Percentiles rank a stretch among this genome's conserved stretches.
Conservation (phyloP, 2,329 filamentous ascomycete genomes). For the Ophiobolus disseminans region DNA sequence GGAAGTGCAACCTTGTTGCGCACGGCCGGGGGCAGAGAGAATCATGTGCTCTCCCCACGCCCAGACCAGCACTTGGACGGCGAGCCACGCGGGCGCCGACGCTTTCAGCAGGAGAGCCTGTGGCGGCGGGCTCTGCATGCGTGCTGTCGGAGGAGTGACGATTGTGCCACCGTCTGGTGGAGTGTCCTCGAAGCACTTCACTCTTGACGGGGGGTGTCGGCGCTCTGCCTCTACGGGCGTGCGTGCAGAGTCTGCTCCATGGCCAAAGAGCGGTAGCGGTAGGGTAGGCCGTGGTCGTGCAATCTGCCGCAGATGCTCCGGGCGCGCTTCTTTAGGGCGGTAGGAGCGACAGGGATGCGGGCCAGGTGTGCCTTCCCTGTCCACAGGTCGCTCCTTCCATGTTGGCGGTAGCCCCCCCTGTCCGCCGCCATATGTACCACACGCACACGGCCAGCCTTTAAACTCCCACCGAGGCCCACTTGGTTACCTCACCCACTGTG, state of each 20-base stretch:
- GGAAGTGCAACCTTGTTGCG: slow-evolving; percentile 38
- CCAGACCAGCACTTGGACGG: slow-evolving; percentile 24
- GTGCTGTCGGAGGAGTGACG: slow-evolving; percentile 3
- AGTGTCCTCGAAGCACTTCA: too few relatives aligned
- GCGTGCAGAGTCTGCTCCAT: neutral
- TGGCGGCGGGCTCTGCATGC: slow-evolving; percentile 16
- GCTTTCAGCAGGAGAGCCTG: slow-evolving; percentile 20
- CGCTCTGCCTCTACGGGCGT: too few relatives aligned
- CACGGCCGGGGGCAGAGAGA: slow-evolving; percentile 26
- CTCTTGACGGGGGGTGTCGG: too few relatives aligned
- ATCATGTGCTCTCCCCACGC: slow-evolving; percentile 47
- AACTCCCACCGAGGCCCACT: slow-evolving; percentile 29
- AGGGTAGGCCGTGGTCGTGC: slow-evolving; percentile 14
- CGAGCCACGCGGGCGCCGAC: slow-evolving; percentile 29
- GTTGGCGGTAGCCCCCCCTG: slow-evolving; percentile 14
- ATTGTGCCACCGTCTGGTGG: neutral
- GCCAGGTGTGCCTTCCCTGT: slow-evolving; percentile 27
- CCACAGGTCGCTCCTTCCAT: slow-evolving; percentile 13
- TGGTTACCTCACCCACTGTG: slow-evolving; percentile 5
- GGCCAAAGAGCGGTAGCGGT: slow-evolving; percentile 20
- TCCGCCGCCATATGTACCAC: slow-evolving; percentile 16
- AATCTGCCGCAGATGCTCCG: slow-evolving; percentile 33
- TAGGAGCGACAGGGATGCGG: neutral
- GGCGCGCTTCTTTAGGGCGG: slow-evolving; percentile 22
- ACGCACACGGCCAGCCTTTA: slow-evolving; percentile 17